Conservation (phyloP, 495 filamentous ascomycete genomes). For the Cudoniella acicularis region DNA sequence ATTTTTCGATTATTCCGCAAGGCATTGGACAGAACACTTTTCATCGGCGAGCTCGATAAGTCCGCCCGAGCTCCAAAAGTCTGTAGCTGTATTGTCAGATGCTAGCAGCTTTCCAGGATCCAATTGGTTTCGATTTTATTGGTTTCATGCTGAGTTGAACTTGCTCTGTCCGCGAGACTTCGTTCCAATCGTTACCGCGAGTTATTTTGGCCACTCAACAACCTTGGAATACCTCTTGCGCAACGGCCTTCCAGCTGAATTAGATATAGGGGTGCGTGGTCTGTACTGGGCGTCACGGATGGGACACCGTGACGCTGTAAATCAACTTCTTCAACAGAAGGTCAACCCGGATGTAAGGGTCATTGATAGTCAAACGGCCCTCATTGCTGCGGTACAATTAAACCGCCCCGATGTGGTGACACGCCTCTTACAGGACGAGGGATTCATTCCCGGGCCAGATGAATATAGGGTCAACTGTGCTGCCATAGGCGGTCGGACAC, state of each 20-base stretch:
- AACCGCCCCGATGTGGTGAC: conserved; percentile 13
- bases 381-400: conserved; percentile 12
- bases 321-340: conserved; percentile 1
- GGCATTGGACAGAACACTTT: conserved; percentile 25
- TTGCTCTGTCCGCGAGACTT: conserved; percentile 3
- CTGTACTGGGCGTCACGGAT: conserved; percentile 20
- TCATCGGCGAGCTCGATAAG: background rate
- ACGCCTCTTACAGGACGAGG: conserved; percentile 1
- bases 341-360: conserved; percentile 6
- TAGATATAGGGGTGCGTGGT: background rate
- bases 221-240: background rate
- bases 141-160: conserved; percentile 4
- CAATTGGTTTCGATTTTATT: conserved; percentile 23
- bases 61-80: conserved; percentile 1
- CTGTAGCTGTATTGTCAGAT: conserved; percentile 10
- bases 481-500: conserved; percentile 14
- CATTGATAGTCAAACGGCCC: conserved; percentile 9
- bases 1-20: conserved; percentile 20
- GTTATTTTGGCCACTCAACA: conserved; percentile 17
- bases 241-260: background rate
- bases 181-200: conserved; percentile 12
- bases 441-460: too few relatives aligned
- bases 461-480: conserved; percentile 11
- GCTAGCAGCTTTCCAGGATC: background rate
- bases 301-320: conserved; percentile 15